Percentiles rank a stretch among this genome's conserved stretches.
These are phyloP conservation scores for Calvatia gigantea DNA, from an alignment of 768 basidiomycete species.

Conservation along the genomic window DNA sequence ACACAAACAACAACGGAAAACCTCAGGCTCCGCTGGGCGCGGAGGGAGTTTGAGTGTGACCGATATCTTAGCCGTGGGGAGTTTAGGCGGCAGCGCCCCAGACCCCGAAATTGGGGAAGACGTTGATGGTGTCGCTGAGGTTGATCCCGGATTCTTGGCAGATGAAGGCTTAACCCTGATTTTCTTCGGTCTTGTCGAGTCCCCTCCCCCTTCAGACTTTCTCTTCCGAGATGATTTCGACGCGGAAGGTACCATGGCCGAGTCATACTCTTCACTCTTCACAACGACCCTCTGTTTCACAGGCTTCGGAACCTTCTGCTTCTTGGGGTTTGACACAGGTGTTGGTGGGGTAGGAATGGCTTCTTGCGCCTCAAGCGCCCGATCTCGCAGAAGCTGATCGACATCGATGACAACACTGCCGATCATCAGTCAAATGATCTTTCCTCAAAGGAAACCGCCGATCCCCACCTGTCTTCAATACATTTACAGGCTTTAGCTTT, in stretches of 20 bases:
- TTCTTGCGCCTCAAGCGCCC: constrained; percentile 42
- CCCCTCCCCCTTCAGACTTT: constrained; percentile 33
- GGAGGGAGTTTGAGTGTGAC: constrained; percentile 70
- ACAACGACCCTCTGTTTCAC: constrained; percentile 18
- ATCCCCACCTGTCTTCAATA: constrained; percentile 62
- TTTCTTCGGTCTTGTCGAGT: constrained; percentile 45
- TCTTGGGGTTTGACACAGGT: not conserved
- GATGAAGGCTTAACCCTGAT: constrained; percentile 36
- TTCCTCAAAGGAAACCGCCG: not conserved
- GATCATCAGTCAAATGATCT: not conserved
- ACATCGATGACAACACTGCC: constrained; percentile 90
- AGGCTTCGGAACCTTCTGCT: constrained; percentile 17
- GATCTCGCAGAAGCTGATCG: constrained; percentile 73
- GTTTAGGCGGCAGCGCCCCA: constrained; percentile 6
- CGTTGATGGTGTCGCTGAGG: constrained; percentile 11
- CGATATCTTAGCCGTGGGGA: constrained; percentile 36
- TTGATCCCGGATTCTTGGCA: constrained; percentile 22
- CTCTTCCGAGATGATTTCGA: constrained; percentile 30
- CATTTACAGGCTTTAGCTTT: constrained; percentile 76
- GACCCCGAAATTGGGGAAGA: not conserved
- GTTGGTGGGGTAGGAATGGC: not conserved
- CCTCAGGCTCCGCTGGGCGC: constrained; percentile 49
- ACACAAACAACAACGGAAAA: constrained; percentile 69
- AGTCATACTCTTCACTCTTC: constrained; percentile 20
- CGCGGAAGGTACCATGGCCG: constrained; percentile 25